Base-by-base conservation (phyloP, 2,329 filamentous ascomycete species). In the Neopestalotiopsis clavispora region DNA sequence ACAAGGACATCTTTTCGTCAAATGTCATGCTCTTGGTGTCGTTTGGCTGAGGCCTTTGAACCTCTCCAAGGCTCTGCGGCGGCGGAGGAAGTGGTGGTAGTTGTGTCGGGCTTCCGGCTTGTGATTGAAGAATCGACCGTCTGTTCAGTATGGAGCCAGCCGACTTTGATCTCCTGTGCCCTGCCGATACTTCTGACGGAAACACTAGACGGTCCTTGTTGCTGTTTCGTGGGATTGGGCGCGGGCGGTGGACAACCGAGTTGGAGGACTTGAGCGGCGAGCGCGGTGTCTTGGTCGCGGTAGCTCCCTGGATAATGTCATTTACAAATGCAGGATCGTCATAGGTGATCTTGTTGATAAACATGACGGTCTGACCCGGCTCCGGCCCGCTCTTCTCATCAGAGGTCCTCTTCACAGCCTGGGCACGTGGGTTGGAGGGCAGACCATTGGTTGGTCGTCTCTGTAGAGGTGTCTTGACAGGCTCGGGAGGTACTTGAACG, bases 1-100 rank as follows among this genome's bases (percentile, higher is more conserved):
- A 77, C 4, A 87, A 75, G 1, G 81, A 78, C 79, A 89, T 86
- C 75, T 89, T 89, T 72, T 89, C 87, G 65, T 88, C 81, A 70
- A 87, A 84, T 0, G 85, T 87, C 87, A 89, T 89, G 74, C 85
- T 89, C 76, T 84, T 85, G 3, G 85, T 87, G 69, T 86, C 78
- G 69, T 87, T 88, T 2, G 86, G 84, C 5, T 82, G 79, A 20
- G 86, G 80, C 17, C 84, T 77, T 52, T 76, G 69, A 6, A 80
- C 72, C 17, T 78, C 74, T 30, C 79, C 78, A 20, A 82, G 80
- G 68, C 79, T 85, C 64, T 80, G 82, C 1, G 87, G 85, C 0
- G 84, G 79, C 20, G 80, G 77, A 6, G 85, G 85, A n/a, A 88
- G 80, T 28, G 86, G 84, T 6, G 86, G 85, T n/a, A 89, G 79